phyloP scores from a whole-genome alignment of 2,329 filamentous ascomycete species.

The Trichoderma oligosporum region DNA sequence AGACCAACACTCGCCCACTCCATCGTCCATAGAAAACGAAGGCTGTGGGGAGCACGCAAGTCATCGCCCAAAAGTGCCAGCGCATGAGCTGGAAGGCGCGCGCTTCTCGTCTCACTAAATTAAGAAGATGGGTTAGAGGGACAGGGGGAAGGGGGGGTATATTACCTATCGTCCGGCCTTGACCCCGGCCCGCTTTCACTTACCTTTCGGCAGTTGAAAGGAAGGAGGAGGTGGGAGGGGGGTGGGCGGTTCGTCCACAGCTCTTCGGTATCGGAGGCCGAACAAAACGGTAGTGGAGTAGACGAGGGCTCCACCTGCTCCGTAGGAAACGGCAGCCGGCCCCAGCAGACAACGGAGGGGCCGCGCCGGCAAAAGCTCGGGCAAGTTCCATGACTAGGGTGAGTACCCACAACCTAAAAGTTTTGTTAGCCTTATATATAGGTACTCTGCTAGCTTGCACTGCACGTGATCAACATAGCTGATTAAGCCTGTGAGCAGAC shows the following conservation, averaged over 20 bases:
- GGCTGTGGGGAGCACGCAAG: not conserved
- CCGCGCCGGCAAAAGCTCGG: constrained; percentile 3
- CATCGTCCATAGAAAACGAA: not conserved
- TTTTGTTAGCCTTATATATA: too few species aligned
- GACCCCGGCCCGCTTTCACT: not conserved
- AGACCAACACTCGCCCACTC: not conserved
- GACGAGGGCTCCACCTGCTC: not conserved
- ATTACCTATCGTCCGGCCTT: not conserved
- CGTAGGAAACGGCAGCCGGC: constrained; percentile 3
- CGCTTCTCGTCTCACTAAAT: constrained; percentile 4
- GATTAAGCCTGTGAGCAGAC: too few species aligned
- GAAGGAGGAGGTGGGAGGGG: not conserved
- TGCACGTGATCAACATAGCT: too few species aligned
- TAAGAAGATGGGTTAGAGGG: not conserved
- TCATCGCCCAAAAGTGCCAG: not conserved
- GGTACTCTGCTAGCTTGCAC: too few species aligned
- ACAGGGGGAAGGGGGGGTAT: not conserved
- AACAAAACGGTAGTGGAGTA: constrained; percentile 6
- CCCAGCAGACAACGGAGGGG: not conserved
- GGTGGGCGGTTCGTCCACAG: not conserved
- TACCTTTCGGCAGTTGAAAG: not conserved
- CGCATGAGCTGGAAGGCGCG: not conserved
- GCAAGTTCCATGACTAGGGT: not conserved
- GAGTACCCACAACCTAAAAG: too few species aligned
- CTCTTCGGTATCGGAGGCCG: constrained; percentile 8